phyloP scores from a whole-genome alignment of 768 basidiomycete species.

The Hemileccinum rubropunctum region DNA sequence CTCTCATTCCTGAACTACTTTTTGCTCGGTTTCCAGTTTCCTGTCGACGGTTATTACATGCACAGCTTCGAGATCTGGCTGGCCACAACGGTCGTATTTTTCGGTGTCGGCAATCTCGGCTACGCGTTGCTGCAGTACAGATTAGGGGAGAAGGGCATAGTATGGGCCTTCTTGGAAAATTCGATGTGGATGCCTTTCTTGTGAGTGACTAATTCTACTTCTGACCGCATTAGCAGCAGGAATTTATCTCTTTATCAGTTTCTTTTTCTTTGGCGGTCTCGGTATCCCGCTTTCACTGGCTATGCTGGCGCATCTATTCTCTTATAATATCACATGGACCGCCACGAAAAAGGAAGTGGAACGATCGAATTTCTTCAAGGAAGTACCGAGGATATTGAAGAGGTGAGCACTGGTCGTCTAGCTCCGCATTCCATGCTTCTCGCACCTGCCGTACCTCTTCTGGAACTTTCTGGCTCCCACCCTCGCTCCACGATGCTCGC shows the following conservation, averaged over 20 bases:
- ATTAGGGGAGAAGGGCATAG: conserved; percentile 42
- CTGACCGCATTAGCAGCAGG: neutral
- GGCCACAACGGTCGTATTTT: conserved; percentile 74
- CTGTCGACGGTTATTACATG: conserved; percentile 74
- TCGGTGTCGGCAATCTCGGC: conserved; percentile 68
- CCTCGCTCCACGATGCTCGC: neutral
- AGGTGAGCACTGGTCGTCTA: conserved; percentile 17
- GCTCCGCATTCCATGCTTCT: neutral
- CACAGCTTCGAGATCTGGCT: conserved; percentile 81
- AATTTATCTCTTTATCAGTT: conserved; percentile 18
- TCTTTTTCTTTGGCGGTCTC: conserved; percentile 59
- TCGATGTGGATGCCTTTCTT: conserved; percentile 37
- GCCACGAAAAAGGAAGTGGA: conserved; percentile 81
- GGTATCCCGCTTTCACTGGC: conserved; percentile 52
- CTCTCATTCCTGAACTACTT: conserved; percentile 73
- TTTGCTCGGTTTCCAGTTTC: conserved; percentile 68
- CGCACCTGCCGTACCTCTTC: neutral
- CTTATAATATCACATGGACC: conserved; percentile 57
- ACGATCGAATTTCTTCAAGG: conserved; percentile 86
- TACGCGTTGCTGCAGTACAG: conserved; percentile 74
- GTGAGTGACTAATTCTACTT: conserved; percentile 17
- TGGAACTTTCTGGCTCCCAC: neutral
- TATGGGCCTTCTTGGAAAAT: conserved; percentile 26
- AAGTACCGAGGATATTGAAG: conserved; percentile 79
- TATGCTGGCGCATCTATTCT: conserved; percentile 53